These are phyloP conservation scores for Colletotrichum filicis DNA, from an alignment of 2,329 filamentous ascomycete species.

Conservation along the genomic window DNA sequence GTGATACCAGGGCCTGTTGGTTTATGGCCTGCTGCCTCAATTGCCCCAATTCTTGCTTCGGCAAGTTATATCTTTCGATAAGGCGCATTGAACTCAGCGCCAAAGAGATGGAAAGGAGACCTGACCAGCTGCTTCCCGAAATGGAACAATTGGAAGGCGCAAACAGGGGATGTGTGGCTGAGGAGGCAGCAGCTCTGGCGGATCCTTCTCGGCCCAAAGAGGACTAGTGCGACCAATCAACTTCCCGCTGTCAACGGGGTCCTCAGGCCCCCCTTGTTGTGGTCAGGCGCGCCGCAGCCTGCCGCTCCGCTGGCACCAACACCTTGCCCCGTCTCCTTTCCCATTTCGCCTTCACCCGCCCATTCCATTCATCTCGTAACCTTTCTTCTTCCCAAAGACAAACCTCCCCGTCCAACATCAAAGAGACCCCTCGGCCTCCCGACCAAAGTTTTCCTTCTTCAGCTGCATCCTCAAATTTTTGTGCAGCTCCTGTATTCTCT, in stretches of 20 bases:
- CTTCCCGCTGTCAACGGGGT: not conserved
- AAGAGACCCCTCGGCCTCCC: not conserved
- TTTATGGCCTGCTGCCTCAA: not conserved
- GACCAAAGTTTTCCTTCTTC: constrained; percentile 2
- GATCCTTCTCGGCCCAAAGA: not conserved
- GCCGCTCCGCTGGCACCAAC: constrained; percentile 21
- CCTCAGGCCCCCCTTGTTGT: constrained; percentile 28
- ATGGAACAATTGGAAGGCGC: constrained; percentile 3
- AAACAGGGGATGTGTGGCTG: constrained; percentile 17
- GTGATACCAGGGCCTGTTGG: not conserved
- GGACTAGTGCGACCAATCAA: constrained; percentile 1
- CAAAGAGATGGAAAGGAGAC: not conserved
- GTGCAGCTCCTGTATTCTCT: constrained; percentile 21
- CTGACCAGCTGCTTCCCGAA: constrained; percentile 13
- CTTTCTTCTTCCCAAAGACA: constrained; percentile 18
- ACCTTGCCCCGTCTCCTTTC: constrained; percentile 26
- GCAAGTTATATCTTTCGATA: not conserved
- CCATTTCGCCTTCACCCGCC: constrained; percentile 20
- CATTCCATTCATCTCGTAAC: constrained; percentile 19
- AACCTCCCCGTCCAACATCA: not conserved
- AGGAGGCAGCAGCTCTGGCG: constrained; percentile 26
- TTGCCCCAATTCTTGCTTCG: not conserved
- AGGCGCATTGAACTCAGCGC: not conserved
- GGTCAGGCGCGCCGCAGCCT: constrained; percentile 32
- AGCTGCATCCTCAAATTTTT: constrained; percentile 7